Evolutionary conservation across 371 early-diverging fungal genomes (phyloP).

Genomic region (Choanephora cucurbitarum): DNA sequence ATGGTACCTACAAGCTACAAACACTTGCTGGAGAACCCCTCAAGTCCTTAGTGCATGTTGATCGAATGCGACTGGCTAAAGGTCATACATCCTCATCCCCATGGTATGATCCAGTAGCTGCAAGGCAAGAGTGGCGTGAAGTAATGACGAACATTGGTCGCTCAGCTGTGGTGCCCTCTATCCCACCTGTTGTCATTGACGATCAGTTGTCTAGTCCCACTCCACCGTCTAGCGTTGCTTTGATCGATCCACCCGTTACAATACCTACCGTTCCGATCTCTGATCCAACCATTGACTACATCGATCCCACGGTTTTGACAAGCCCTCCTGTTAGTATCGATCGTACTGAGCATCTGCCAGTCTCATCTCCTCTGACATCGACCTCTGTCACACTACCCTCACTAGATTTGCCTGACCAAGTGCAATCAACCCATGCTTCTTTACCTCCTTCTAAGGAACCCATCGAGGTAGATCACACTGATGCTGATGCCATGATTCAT

Average conservation of each 20-base stretch:
- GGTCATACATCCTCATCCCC: background rate
- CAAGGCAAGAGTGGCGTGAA: background rate
- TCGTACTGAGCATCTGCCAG: too few species aligned
- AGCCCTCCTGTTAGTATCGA: too few species aligned
- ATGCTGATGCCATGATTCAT: background rate
- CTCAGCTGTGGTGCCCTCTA: background rate
- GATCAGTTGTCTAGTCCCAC: background rate
- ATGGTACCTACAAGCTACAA: slow-evolving; percentile 9
- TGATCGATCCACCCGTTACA: too few species aligned
- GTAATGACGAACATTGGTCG: background rate
- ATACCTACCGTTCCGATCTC: too few species aligned
- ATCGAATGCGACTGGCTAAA: slow-evolving; percentile 7
- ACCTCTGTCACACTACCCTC: background rate
- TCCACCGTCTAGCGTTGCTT: background rate
- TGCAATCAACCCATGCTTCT: background rate
- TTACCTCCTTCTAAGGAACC: background rate
- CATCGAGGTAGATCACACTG: too few species aligned
- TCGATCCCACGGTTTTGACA: too few species aligned
- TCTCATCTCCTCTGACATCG: background rate
- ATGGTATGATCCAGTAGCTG: slow-evolving; percentile 13
- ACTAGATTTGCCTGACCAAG: background rate
- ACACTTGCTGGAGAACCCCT: slow-evolving; percentile 11
- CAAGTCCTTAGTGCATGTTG: slow-evolving; percentile 9
- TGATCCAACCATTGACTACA: too few species aligned
- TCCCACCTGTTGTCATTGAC: too few species aligned